Base-by-base conservation (phyloP, 106 monocot species). In the Triglochin maritima region DNA sequence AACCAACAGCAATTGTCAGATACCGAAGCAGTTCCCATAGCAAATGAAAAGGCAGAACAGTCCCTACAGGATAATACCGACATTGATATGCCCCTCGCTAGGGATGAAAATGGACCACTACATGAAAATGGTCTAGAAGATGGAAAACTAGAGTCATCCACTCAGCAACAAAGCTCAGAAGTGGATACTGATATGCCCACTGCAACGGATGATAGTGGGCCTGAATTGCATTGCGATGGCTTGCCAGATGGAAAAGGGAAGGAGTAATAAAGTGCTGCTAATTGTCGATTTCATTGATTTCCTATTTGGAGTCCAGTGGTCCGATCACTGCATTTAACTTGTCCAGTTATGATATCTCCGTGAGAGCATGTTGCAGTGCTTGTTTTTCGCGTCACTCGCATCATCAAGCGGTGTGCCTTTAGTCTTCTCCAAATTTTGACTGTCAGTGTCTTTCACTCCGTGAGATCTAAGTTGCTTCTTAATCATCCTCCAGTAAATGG, bases 131-230 rank as follows among this genome's bases (percentile, higher is more conserved):
- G 29, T 7, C 7, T 44, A 11, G 68, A 17, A 6, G 72, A 79
- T 42, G 73, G 45, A 59, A 17, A 65, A 53, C 68, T 46, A 41
- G 8, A 46, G 47, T 63, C 69, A 11, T 44, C 51, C 44, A 57
- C 62, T 8, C 64, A 69, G 11, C 56, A 63, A 3, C 15, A 50
- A 4, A 49, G 47, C 29, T 29, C 29, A 29, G 29, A 29, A 16
- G 81, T 74, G 59, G 83, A 81, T 58, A 64, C 61, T 17, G 71
- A 71, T 46, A 77, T 79, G 79, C 60, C 73, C 52, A 6, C 47
- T 52, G 69, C 58, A 9, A 70, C 73, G 49, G 71, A 64, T 49
- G 72, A 69, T 50, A 61, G 51, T 62, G 74, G 56, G 42, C 44
- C 17, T 54, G 61, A 43, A 60, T 12, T 46, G 52, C 47, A 14